Evolutionary conservation across 2,329 filamentous ascomycete genomes (phyloP).

Genomic region (Talaromyces funiculosus): DNA sequence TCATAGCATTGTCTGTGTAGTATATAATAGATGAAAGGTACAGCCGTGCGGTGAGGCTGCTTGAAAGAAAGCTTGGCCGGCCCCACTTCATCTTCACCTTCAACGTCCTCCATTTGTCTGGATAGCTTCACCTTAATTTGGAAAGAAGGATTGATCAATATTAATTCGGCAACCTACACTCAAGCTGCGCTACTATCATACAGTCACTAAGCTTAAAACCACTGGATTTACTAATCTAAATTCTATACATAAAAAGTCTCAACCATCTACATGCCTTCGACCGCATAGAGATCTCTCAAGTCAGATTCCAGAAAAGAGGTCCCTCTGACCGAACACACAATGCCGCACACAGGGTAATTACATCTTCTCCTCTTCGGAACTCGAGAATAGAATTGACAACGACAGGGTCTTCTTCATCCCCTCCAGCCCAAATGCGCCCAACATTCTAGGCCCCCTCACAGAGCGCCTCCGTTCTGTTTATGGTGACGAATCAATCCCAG

Average conservation of each 20-base stretch:
- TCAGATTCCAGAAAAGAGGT: not conserved
- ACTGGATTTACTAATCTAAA: not conserved
- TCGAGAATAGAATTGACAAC: not conserved
- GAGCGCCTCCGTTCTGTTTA: slow-evolving; percentile 36
- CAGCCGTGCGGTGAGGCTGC: not conserved
- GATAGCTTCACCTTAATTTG: not conserved
- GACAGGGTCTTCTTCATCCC: slow-evolving; percentile 40
- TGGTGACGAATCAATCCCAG: slow-evolving; percentile 29
- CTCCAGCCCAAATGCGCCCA: slow-evolving; percentile 35
- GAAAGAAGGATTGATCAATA: too few relatives aligned
- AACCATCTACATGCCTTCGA: not conserved
- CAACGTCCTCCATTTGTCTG: not conserved
- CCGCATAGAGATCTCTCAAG: not conserved
- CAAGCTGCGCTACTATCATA: not conserved
- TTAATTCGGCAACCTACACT: too few relatives aligned
- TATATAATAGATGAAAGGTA: not conserved
- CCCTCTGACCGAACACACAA: not conserved
- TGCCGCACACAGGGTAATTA: slow-evolving; percentile 2
- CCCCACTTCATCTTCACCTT: not conserved
- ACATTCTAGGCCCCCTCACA: slow-evolving; percentile 29
- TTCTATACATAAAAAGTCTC: not conserved
- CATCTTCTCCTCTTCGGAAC: not conserved
- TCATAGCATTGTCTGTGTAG: not conserved
- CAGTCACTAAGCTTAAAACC: not conserved
- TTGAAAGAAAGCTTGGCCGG: not conserved